These are phyloP conservation scores for Shiraia bambusicola DNA, from an alignment of 2,329 filamentous ascomycete genomes.

Conservation along the genomic window DNA sequence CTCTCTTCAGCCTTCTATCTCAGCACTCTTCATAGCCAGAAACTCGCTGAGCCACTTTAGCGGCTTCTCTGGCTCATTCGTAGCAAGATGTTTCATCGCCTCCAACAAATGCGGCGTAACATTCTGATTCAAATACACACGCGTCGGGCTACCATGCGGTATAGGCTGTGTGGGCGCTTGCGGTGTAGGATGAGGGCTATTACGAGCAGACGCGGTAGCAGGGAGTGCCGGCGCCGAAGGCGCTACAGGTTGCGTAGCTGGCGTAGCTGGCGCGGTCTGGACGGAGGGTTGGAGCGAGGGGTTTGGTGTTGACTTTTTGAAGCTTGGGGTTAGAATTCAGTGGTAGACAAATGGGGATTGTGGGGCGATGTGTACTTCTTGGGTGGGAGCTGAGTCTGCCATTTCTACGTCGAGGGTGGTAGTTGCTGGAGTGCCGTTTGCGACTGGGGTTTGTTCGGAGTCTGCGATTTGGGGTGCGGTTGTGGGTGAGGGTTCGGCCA, in stretches of 20 bases:
- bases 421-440: conserved; percentile 22
- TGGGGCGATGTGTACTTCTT: conserved; percentile 10
- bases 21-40: conserved; percentile 49
- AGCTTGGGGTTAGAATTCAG: background rate
- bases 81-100: conserved; percentile 54
- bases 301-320: background rate
- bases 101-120: conserved; percentile 54
- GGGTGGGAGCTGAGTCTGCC: conserved; percentile 20
- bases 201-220: conserved; percentile 29
- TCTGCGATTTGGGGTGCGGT: conserved; percentile 19
- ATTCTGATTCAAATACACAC: conserved; percentile 53
- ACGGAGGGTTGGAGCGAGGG: conserved; percentile 8
- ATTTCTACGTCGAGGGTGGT: conserved; percentile 38
- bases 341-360: background rate
- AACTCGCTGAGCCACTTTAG: conserved; percentile 53
- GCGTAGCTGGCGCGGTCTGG: conserved; percentile 14
- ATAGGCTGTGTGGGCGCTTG: conserved; percentile 42
- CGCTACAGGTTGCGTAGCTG: conserved; percentile 5
- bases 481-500: conserved; percentile 23
- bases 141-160: conserved; percentile 51
- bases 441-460: conserved; percentile 16
- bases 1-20: conserved; percentile 46
- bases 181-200: conserved; percentile 37
- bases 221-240: background rate
- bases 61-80: conserved; percentile 55